These are phyloP conservation scores for Entonaema liquescens DNA, from an alignment of 495 filamentous ascomycete species.

Conservation along the genomic window DNA sequence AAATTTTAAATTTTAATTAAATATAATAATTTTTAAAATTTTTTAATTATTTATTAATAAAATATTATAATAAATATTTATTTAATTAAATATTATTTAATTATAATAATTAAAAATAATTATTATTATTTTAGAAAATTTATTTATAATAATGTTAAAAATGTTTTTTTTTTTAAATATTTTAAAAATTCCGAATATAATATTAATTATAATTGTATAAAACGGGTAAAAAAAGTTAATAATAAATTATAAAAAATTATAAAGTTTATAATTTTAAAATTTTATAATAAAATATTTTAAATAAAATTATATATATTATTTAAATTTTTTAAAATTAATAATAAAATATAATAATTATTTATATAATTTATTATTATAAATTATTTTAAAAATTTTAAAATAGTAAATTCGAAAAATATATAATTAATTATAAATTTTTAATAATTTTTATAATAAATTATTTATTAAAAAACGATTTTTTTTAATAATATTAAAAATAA, in stretches of 20 bases:
- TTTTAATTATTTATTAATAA: not conserved
- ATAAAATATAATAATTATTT: not conserved
- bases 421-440: not conserved
- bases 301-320: conserved; percentile 7
- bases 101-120: not conserved
- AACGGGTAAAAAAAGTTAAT: not conserved
- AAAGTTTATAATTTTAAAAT: conserved; percentile 3
- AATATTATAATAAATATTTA: not conserved
- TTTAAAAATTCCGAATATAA: not conserved
- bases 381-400: conserved; percentile 4
- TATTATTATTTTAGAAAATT: not conserved
- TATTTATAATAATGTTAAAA: not conserved
- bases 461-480: not conserved
- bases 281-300: not conserved
- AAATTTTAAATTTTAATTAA: not conserved
- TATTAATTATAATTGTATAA: conserved; percentile 6
- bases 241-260: conserved; percentile 4
- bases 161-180: not conserved
- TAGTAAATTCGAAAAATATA: not conserved
- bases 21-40: conserved; percentile 1
- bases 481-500: conserved; percentile 12
- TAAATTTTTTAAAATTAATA: not conserved
- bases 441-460: conserved; percentile 5
- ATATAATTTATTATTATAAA: not conserved
- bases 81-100: not conserved